phyloP scores from a whole-genome alignment of 345 rosid genomes.

The Syzygium oleosum region DNA sequence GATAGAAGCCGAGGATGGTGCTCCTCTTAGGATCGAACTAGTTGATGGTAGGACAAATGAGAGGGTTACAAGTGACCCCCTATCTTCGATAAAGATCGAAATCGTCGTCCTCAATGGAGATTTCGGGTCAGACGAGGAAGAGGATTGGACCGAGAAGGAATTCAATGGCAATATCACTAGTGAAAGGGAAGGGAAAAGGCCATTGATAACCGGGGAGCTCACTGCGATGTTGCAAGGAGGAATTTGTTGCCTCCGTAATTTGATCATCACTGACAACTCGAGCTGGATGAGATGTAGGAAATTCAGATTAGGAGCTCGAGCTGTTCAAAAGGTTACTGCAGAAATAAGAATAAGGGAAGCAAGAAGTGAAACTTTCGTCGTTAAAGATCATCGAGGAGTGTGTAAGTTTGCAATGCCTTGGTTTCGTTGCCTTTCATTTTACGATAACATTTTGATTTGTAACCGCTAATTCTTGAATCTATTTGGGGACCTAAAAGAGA shows the following conservation, averaged over 20 bases:
- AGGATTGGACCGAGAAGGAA: conserved; percentile 23
- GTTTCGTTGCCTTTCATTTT: not conserved
- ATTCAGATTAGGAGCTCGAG: conserved; percentile 29
- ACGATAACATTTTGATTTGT: not conserved
- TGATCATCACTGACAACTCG: conserved; percentile 33
- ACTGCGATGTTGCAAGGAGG: conserved; percentile 9
- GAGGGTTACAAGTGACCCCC: conserved; percentile 13
- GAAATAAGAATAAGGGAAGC: conserved; percentile 29
- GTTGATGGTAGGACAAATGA: conserved; percentile 15
- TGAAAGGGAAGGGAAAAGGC: conserved; percentile 32
- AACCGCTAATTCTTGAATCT: not conserved
- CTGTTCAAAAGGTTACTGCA: not conserved
- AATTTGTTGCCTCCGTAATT: conserved; percentile 9
- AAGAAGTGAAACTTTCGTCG: conserved; percentile 25
- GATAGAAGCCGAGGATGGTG: conserved; percentile 9
- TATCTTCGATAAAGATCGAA: conserved; percentile 22
- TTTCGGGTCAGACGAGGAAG: conserved; percentile 17
- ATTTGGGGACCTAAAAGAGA: not conserved
- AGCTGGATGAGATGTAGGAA: conserved; percentile 32
- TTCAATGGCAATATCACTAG: conserved; percentile 12
- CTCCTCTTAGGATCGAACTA: conserved; percentile 10
- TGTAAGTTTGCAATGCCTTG: conserved; percentile 10
- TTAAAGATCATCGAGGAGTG: conserved; percentile 42
- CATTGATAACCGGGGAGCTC: conserved; percentile 26
- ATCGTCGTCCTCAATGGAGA: conserved; percentile 22